Evolutionary conservation across 1,284 basidiomycete genomes (phyloP).

Genomic region (Cryptococcus sp.): DNA sequence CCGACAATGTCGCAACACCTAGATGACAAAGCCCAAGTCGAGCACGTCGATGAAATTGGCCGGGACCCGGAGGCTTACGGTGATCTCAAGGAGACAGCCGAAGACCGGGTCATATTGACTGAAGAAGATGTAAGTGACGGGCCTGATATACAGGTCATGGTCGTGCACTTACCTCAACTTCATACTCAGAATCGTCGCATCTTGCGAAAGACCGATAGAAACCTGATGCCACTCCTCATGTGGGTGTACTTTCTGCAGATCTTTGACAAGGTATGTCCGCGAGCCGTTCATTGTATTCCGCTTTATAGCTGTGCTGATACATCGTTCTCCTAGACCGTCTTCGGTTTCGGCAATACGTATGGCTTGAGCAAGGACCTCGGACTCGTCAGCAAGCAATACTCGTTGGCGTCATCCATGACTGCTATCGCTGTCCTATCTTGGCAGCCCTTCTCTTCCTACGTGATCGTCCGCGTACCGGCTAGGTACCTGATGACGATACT

Average conservation of each 20-base stretch:
- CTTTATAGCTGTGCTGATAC: too few species aligned
- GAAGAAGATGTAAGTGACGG: conserved; percentile 4
- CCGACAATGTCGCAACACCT: too few species aligned
- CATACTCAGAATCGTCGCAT: conserved; percentile 12
- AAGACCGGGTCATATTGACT: conserved; percentile 1
- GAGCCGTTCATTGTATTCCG: too few species aligned
- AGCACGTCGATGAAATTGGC: too few species aligned
- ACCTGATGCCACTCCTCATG: conserved; percentile 32
- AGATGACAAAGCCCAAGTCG: too few species aligned
- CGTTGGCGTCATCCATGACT: conserved; percentile 24
- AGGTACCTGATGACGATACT: conserved; percentile 34
- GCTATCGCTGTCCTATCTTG: conserved; percentile 27
- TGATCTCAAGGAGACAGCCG: too few species aligned
- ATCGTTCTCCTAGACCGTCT: conserved; percentile 1
- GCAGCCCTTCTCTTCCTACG: conserved; percentile 32
- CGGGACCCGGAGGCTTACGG: too few species aligned
- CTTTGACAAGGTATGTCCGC: conserved; percentile 8
- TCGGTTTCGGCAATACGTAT: conserved; percentile 33
- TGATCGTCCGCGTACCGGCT: conserved; percentile 37
- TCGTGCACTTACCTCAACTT: background rate
- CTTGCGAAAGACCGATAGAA: conserved; percentile 28
- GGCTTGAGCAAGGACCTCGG: conserved; percentile 26
- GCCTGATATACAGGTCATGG: too few species aligned
- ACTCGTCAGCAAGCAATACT: conserved; percentile 22
- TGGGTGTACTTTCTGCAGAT: conserved; percentile 28